Evolutionary conservation across 768 basidiomycete genomes (phyloP), one percentile per base, ranked within the genome.

Genomic region (Amylocystis lapponica): DNA sequence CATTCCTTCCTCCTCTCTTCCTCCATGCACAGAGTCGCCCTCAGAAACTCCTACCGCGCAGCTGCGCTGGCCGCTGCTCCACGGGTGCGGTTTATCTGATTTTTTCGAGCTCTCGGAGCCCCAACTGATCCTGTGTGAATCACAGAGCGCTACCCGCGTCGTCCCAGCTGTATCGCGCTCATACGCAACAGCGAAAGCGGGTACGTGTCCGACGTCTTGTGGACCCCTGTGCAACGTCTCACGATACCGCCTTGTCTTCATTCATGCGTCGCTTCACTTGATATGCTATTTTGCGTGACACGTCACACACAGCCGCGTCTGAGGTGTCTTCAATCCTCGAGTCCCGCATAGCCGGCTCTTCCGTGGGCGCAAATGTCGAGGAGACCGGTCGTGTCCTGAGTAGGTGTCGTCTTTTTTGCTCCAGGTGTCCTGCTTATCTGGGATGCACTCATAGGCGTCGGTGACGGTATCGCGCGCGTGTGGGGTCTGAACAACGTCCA

Each of bases 401-500:
- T 95, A 66, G 50, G 90, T 80, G 16, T 31, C n/a, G n/a, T n/a
- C n/a, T n/a, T n/a, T n/a, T n/a, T 50, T 41, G 36, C 46, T 61
- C 14, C 53, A 42, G 36, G 52, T 52, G 20, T 54, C 45, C 36
- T 22, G n/a, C n/a, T n/a, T n/a, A n/a, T n/a, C n/a, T n/a, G n/a
- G n/a, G n/a, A n/a, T n/a, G 37, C 10, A 38, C 47, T 45, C 49
- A 17, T 54, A 95, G 92, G 92, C 69, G 93, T 96, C 60, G 93
- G 94, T 90, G 96, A 99, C 71, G 96, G 96, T 93, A 95, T 94
- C 58, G 90, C 86, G 66, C 94, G 96, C 81, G 94, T 99, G 60
- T 97, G 94, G 83, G 96, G 96, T 75, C 81, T 99, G 63, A 86
- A 72, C 72, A 99, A 99, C 66, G 96, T 99, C 61, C 96, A 98